A percentile compares a stretch with the other conserved stretches of the same genome.
Conservation (phyloP, 2,329 filamentous ascomycete genomes). For the Metarhizium rileyi region DNA sequence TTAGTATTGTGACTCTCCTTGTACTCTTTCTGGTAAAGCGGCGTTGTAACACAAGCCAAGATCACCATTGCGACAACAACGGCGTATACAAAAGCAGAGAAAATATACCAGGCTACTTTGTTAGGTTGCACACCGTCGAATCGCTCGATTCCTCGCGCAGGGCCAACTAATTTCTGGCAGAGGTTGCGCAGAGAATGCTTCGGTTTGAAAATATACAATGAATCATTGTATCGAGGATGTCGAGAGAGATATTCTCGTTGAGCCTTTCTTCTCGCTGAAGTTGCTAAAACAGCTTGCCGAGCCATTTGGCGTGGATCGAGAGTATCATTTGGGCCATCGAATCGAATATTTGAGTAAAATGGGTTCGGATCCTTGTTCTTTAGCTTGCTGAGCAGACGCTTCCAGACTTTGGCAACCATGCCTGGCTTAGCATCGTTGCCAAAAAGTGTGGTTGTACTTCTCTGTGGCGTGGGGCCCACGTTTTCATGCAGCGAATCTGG, state of each 20-base stretch:
- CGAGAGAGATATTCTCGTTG: slow-evolving; percentile 84
- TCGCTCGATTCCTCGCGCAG: slow-evolving; percentile 75
- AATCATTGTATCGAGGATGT: slow-evolving; percentile 86
- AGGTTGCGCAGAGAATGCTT: slow-evolving; percentile 67
- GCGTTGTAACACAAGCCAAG: slow-evolving; percentile 87
- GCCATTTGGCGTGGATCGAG: slow-evolving; percentile 83
- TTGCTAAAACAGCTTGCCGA: slow-evolving; percentile 76
- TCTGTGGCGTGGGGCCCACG: slow-evolving; percentile 20
- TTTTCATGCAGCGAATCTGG: slow-evolving; percentile 20
- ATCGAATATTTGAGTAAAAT: slow-evolving; percentile 70
- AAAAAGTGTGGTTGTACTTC: slow-evolving; percentile 22
- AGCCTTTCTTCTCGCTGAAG: slow-evolving; percentile 72
- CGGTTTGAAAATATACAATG: slow-evolving; percentile 77
- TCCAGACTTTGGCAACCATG: slow-evolving; percentile 50
- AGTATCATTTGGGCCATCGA: slow-evolving; percentile 66
- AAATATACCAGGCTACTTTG: slow-evolving; percentile 81
- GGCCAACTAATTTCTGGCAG: slow-evolving; percentile 85
- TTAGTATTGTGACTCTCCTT: slow-evolving; percentile 52
- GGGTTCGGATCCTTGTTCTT: slow-evolving; percentile 75
- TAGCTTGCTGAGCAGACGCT: slow-evolving; percentile 44
- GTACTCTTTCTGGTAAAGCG: slow-evolving; percentile 85
- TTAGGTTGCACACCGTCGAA: slow-evolving; percentile 87
- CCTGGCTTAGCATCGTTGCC: slow-evolving; percentile 45
- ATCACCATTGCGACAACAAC: slow-evolving; percentile 97
- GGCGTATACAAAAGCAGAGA: slow-evolving; percentile 88